Base-by-base conservation (phyloP, 78 protist species). In the Fonticula alba region DNA sequence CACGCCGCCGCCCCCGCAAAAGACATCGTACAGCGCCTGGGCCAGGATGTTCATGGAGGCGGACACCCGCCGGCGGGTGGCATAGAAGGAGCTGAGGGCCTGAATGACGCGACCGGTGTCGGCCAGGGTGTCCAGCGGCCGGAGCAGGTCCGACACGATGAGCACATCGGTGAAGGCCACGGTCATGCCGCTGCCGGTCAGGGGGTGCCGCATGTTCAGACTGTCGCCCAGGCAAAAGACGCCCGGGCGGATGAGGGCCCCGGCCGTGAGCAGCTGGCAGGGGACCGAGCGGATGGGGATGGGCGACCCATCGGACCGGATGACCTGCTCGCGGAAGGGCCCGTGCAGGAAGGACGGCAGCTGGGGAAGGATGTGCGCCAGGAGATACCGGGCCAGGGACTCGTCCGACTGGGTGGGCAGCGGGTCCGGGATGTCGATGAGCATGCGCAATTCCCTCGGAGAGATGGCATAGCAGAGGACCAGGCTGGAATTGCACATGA, bases 151-250 rank as follows among this genome's bases (percentile, higher is more conserved):
- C 43, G 43, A 38, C 3, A 38, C 17, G 43, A 9, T 38, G 43
- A 7, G 43, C 43, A 69, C 76, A 57, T 82, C 87, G 6, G 65
- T 13, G 38, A 82, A 27, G 29, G 71, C 76, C n/a, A 82, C 87
- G 1, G 82, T 68, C 87, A 82, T 82, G 52, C 87, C 87, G 52
- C 53, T 72, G 17, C 87, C 87, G 13, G 81, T 75, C 29, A 81
- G 60, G 20, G 86, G 86, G 62, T 81, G 86, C 35, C 87, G 59
- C 82, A 75, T 76, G 68, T 82, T 82, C 75, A 78, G 55, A 0
- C 82, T 71, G 33, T 82, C 87, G 31, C 87, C 87, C 11, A 81
- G 46, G 32, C 54, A 3, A 0, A 81, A 20, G 3, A 64, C 79
- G 67, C 86, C 86, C 0, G 41, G 65, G 11, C 67, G 59, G 24